These are phyloP conservation scores for Malania oleifera DNA, from an alignment of 164 flowering plant species.

Conservation along the genomic window DNA sequence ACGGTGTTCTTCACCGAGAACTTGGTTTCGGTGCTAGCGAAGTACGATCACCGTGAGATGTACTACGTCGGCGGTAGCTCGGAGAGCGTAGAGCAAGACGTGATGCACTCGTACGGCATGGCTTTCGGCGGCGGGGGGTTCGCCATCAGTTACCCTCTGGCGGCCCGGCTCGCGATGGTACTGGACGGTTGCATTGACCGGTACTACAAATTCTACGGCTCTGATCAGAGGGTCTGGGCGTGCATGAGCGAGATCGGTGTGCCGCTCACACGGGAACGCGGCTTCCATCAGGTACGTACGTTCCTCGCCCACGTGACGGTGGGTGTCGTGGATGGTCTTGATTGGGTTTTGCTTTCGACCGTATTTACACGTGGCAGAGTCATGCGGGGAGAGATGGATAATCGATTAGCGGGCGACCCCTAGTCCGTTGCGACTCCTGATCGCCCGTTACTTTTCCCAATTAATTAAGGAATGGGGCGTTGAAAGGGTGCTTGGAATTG, in stretches of 20 bases:
- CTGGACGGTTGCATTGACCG: slow-evolving; percentile 64
- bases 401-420: too few relatives aligned
- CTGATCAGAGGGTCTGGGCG: slow-evolving; percentile 63
- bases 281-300: slow-evolving; percentile 70
- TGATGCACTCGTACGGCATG: slow-evolving; percentile 62
- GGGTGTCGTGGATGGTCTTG: too few relatives aligned
- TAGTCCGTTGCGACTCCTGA: too few relatives aligned
- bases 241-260: slow-evolving; percentile 58
- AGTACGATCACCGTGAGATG: slow-evolving; percentile 63
- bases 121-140: slow-evolving; percentile 95
- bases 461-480: too few relatives aligned
- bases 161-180: slow-evolving; percentile 30
- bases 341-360: too few relatives aligned
- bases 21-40: slow-evolving; percentile 47
- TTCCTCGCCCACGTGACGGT: too few relatives aligned
- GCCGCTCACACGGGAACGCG: slow-evolving; percentile 36
- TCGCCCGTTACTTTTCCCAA: too few relatives aligned
- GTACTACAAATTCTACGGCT: slow-evolving; percentile 62
- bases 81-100: slow-evolving; percentile 82
- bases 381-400: too few relatives aligned
- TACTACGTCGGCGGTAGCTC: slow-evolving; percentile 70
- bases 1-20: slow-evolving; percentile 80
- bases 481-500: too few relatives aligned
- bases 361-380: too few relatives aligned
- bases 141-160: slow-evolving; percentile 68